Conservation (phyloP, 441 rosid genomes). For the Erodium texanum region DNA sequence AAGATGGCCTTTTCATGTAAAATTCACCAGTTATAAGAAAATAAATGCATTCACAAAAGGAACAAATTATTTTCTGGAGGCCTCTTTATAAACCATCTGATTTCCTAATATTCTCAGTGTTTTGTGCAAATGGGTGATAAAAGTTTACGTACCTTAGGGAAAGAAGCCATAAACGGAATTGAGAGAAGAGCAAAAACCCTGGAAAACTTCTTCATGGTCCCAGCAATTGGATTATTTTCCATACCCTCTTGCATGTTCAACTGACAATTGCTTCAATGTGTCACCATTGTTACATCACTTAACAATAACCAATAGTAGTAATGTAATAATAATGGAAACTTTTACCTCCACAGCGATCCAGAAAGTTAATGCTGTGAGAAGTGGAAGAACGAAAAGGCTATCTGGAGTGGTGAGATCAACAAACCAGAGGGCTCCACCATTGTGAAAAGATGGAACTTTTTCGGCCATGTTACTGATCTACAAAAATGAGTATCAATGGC, state of each 20-base stretch:
- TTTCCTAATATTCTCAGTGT: not conserved
- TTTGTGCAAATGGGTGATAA: not conserved
- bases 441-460: conserved; percentile 46
- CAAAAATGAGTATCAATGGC: conserved; percentile 14
- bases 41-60: not conserved
- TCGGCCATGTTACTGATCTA: conserved; percentile 45
- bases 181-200: conserved; percentile 37
- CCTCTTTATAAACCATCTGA: not conserved
- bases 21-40: not conserved
- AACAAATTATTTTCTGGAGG: not conserved
- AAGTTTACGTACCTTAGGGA: conserved; percentile 27
- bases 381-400: conserved; percentile 36
- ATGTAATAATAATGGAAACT: not conserved
- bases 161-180: conserved; percentile 34
- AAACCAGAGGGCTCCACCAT: conserved; percentile 49
- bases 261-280: conserved; percentile 14
- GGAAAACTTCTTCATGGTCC: conserved; percentile 36
- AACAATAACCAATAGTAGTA: not conserved
- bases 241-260: conserved; percentile 41
- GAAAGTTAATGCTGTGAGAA: conserved; percentile 38
- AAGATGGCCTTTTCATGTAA: too few relatives aligned
- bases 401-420: conserved; percentile 42
- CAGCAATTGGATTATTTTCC: conserved; percentile 40
- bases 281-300: too few relatives aligned
- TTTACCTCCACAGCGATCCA: conserved; percentile 41